A percentile compares a stretch with the other conserved stretches of the same genome.
Evolutionary conservation across 352 stramenopile genomes (phyloP).

Genomic region (Elongisporangium anandrum): DNA sequence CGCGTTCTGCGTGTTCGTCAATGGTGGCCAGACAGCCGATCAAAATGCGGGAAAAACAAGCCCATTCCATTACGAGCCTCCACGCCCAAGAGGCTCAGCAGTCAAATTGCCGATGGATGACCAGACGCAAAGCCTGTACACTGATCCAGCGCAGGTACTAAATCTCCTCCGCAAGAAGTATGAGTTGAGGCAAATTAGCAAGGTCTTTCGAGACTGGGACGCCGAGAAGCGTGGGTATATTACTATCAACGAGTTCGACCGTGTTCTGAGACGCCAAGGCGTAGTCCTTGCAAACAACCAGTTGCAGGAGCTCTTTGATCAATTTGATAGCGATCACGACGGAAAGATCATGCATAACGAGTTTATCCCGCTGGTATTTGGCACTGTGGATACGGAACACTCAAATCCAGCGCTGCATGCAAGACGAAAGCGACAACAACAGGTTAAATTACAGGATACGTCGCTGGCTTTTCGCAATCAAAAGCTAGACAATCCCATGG

Average conservation of each 20-base stretch:
- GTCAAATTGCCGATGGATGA: conserved; percentile 2
- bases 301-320: conserved; percentile 36
- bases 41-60: background rate
- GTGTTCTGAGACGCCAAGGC: conserved; percentile 37
- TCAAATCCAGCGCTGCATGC: conserved; percentile 14
- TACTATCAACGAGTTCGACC: conserved; percentile 36
- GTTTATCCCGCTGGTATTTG: conserved; percentile 39
- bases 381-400: conserved; percentile 15
- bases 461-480: conserved; percentile 23
- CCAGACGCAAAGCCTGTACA: conserved; percentile 16
- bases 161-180: conserved; percentile 50
- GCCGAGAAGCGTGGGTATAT: conserved; percentile 48
- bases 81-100: background rate
- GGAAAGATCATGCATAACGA: conserved; percentile 38
- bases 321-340: conserved; percentile 33
- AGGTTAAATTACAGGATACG: conserved; percentile 9
- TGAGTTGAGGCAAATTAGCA: conserved; percentile 25
- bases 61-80: background rate
- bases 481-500: conserved; percentile 6
- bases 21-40: conserved; percentile 6
- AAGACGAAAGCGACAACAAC: conserved; percentile 3
- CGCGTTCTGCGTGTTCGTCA: conserved; percentile 41
- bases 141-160: conserved; percentile 28
- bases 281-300: conserved; percentile 25
- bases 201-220: conserved; percentile 59